Conservation (phyloP, 768 basidiomycete genomes). For the Rubroboletus pulcherrimus region DNA sequence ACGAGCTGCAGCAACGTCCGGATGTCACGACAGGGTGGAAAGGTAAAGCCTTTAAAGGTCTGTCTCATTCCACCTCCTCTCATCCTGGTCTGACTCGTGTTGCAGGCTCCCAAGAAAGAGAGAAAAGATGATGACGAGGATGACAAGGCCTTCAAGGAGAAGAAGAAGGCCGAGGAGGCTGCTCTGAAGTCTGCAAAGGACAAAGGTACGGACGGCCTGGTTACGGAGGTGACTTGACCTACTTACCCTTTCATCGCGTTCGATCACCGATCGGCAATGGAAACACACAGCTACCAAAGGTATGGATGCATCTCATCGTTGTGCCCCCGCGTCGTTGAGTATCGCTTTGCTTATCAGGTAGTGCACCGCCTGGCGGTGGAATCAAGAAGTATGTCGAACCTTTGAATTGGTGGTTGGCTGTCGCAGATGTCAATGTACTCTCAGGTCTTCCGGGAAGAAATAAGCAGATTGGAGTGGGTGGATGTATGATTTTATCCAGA, state of each 20-base stretch:
- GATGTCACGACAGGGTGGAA: slow-evolving; percentile 70
- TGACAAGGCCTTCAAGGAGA: slow-evolving; percentile 68
- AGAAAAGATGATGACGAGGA: slow-evolving; percentile 71
- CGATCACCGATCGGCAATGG: background rate
- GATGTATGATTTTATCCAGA: slow-evolving; percentile 1
- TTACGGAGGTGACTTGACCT: background rate
- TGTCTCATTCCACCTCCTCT: background rate
- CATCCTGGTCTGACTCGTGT: background rate
- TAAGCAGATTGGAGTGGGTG: slow-evolving; percentile 28
- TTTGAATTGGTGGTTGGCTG: slow-evolving; percentile 1
- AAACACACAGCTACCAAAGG: slow-evolving; percentile 29
- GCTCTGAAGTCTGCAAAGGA: slow-evolving; percentile 70
- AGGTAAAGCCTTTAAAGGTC: slow-evolving; percentile 83
- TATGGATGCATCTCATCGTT: slow-evolving; percentile 8
- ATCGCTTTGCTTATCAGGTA: slow-evolving; percentile 40
- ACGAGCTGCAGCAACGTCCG: slow-evolving; percentile 1
- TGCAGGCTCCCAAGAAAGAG: slow-evolving; percentile 79
- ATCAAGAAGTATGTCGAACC: slow-evolving; percentile 76
- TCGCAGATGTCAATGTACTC: slow-evolving; percentile 2
- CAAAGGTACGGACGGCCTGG: slow-evolving; percentile 47
- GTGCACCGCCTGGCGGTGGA: slow-evolving; percentile 58
- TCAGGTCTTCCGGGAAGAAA: slow-evolving; percentile 73
- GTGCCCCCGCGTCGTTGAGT: slow-evolving; percentile 6
- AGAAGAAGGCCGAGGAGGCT: slow-evolving; percentile 70
- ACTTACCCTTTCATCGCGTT: background rate